These are phyloP conservation scores for Populus deltoides DNA, from an alignment of 345 rosid species.

Conservation along the genomic window DNA sequence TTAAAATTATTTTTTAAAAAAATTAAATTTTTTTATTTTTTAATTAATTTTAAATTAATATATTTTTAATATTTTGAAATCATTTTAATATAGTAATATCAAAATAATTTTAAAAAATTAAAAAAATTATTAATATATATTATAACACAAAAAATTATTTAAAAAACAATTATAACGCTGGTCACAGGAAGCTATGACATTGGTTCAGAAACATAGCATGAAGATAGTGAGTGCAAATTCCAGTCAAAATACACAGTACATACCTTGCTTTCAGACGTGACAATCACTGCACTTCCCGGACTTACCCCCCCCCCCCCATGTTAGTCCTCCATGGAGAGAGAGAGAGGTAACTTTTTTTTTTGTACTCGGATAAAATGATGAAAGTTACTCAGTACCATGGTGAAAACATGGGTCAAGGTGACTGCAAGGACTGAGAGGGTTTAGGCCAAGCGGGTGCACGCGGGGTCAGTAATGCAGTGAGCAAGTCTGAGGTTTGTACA, in stretches of 20 bases:
- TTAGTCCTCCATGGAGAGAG: background rate
- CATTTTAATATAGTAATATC: too few relatives aligned
- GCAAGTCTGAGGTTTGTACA: background rate
- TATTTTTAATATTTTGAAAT: too few relatives aligned
- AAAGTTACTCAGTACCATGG: background rate
- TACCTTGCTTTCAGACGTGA: background rate
- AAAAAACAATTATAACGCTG: too few relatives aligned
- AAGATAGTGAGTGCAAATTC: constrained; percentile 13
- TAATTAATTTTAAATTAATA: too few relatives aligned
- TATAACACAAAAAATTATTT: too few relatives aligned
- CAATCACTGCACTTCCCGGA: background rate
- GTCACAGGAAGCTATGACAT: background rate
- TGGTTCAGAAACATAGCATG: background rate
- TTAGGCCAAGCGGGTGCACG: background rate
- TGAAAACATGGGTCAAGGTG: background rate
- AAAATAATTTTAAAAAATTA: too few relatives aligned
- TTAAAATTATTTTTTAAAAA: too few relatives aligned
- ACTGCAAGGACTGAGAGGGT: background rate
- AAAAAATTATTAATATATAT: too few relatives aligned
- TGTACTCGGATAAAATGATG: background rate
- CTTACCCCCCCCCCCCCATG: background rate
- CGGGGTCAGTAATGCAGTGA: constrained; percentile 3
- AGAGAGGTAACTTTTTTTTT: background rate
- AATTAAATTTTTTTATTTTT: too few relatives aligned
- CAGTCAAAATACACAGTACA: constrained; percentile 15